Evolutionary conservation across 2,329 filamentous ascomycete genomes (phyloP).

Genomic region (Aschersonia sp.): DNA sequence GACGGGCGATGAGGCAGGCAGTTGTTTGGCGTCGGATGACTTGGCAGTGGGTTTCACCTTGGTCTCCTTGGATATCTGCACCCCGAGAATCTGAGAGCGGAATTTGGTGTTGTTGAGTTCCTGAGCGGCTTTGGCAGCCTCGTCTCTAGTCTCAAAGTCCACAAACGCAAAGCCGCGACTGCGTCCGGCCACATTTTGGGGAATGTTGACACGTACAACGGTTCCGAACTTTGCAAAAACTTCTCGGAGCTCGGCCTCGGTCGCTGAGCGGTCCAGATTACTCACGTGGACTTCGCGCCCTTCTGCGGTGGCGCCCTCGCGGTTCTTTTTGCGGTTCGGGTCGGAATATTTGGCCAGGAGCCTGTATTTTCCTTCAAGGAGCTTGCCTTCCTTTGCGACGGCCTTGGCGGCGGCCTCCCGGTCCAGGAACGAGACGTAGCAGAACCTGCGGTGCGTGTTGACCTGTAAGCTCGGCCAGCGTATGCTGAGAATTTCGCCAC

Average conservation of each 20-base stretch:
- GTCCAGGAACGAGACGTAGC: conserved; percentile 80
- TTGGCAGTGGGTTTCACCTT: conserved; percentile 43
- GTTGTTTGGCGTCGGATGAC: conserved; percentile 17
- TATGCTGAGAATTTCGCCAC: conserved; percentile 71
- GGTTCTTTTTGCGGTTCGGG: conserved; percentile 60
- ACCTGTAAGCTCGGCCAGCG: conserved; percentile 85
- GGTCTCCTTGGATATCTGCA: conserved; percentile 42
- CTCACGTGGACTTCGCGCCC: conserved; percentile 73
- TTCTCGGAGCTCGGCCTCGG: conserved; percentile 54
- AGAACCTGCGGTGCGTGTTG: conserved; percentile 82
- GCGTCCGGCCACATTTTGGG: conserved; percentile 51
- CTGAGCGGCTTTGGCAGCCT: conserved; percentile 50
- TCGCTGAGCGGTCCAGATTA: conserved; percentile 47
- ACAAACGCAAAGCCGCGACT: conserved; percentile 72
- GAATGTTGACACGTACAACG: conserved; percentile 58
- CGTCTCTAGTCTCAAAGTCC: conserved; percentile 56
- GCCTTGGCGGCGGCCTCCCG: conserved; percentile 55
- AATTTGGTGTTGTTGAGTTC: conserved; percentile 59
- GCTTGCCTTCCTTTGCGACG: conserved; percentile 54
- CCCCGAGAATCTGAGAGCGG: conserved; percentile 50
- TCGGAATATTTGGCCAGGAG: conserved; percentile 75
- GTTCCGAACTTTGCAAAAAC: conserved; percentile 64
- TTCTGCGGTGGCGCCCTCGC: conserved; percentile 70
- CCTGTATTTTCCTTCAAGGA: conserved; percentile 52
- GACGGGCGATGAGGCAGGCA: conserved; percentile 16